Evolutionary conservation across 306 rosid species (phyloP).

Genomic region (Cajanus cajan): DNA sequence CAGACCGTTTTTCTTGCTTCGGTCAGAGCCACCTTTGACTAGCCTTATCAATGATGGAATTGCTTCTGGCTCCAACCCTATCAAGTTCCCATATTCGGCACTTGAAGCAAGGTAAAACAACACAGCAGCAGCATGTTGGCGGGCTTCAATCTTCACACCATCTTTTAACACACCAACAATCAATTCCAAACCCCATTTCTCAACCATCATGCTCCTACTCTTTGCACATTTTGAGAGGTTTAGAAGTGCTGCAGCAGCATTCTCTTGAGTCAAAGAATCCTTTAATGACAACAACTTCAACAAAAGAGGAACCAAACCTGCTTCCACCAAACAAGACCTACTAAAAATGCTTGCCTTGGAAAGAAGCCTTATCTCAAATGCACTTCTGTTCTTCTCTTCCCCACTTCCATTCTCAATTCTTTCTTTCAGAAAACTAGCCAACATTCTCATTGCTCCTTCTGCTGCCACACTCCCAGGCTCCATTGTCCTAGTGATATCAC

Average conservation of each 20-base stretch:
- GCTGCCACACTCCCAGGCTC: conserved; percentile 50
- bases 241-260: conserved; percentile 69
- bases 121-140: conserved; percentile 67
- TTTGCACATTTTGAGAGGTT: conserved; percentile 67
- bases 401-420: conserved; percentile 36
- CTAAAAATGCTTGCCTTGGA: conserved; percentile 70
- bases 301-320: conserved; percentile 52
- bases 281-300: conserved; percentile 42
- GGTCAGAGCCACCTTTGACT: conserved; percentile 43
- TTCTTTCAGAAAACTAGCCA: conserved; percentile 39
- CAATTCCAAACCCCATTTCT: conserved; percentile 53
- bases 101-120: conserved; percentile 72
- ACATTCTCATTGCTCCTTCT: conserved; percentile 50
- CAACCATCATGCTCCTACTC: conserved; percentile 47
- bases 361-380: conserved; percentile 63
- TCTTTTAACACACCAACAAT: conserved; percentile 54
- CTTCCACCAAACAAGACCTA: conserved; percentile 72
- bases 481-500: conserved; percentile 28
- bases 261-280: conserved; percentile 54
- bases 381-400: conserved; percentile 51
- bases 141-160: conserved; percentile 50
- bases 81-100: conserved; percentile 48
- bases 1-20: conserved; percentile 68
- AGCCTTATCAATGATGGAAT: conserved; percentile 55
- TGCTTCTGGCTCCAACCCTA: conserved; percentile 58